Evolutionary conservation across 73 alveolate species (phyloP), one percentile per base, ranked within the genome.

Genomic region (Paramecium bursaria): DNA sequence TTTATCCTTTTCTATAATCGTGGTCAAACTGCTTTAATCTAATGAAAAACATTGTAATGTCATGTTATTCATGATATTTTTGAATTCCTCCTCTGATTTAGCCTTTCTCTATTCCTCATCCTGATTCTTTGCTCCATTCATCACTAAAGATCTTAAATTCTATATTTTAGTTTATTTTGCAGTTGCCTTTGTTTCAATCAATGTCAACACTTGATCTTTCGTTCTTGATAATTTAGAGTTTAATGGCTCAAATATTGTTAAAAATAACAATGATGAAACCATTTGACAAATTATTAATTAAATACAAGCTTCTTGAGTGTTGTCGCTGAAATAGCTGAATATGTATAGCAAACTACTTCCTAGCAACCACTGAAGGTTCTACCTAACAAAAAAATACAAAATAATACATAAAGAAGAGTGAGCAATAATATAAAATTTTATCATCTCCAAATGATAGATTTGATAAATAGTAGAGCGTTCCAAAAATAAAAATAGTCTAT

Each of bases 391-490:
- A 39, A 9, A 2, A 11, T 3, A 30, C n/a, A n/a, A n/a, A 2
- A 25, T 30, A 21, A 25, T 67, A 67, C 82, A 67, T 67, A 17
- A 67, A 67, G 44, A 39, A 67, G 23, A 67, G 39, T 17, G 82
- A 67, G 33, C 82, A 67, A 42, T 67, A 67, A 67, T 67, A 67
- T 44, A 67, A 19, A 21, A 67, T 67, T 19, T 67, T 67, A n/a
- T 67, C 82, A 35, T 67, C 55, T 15, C 82, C 82, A n/a, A 67
- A 67, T 14, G 82, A 67, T 17, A 67, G 44, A 47, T 67, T 67
- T 25, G 82, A 67, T 67, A 67, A 42, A 42, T 67, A 67, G 27
- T 67, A 67, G n/a, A 67, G 82, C 82, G 44, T 67, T 6, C 82
- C 82, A 39, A 67, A 67, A 39, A 67, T 21, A n/a, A 67, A 67